A percentile compares a stretch with the other conserved stretches of the same genome.
These are phyloP conservation scores for Westerdykella sp. DNA, from an alignment of 2,329 filamentous ascomycete genomes.

Conservation along the genomic window DNA sequence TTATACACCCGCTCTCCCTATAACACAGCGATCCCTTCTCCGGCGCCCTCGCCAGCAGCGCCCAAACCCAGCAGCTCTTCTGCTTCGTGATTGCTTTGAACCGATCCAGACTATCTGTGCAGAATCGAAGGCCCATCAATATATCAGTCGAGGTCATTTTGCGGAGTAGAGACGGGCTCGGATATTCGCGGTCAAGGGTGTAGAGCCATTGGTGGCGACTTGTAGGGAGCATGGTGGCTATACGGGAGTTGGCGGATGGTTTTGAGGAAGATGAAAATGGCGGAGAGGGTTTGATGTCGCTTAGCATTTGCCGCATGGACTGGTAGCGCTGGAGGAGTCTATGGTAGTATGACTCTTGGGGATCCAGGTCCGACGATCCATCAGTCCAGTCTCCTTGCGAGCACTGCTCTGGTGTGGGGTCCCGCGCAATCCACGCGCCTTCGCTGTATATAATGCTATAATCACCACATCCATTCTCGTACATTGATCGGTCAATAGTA, in stretches of 20 bases:
- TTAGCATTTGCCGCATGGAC: slow-evolving; percentile 57
- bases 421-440: slow-evolving; percentile 65
- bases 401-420: slow-evolving; percentile 22
- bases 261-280: too few species aligned
- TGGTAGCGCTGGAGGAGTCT: slow-evolving; percentile 61
- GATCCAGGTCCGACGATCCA: slow-evolving; percentile 18
- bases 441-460: slow-evolving; percentile 65
- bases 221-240: slow-evolving; percentile 23
- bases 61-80: slow-evolving; percentile 81
- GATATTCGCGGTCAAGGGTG: slow-evolving; percentile 29
- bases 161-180: slow-evolving; percentile 46
- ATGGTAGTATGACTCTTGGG: slow-evolving; percentile 62
- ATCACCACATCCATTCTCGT: slow-evolving; percentile 48
- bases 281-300: slow-evolving; percentile 46
- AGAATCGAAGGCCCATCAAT: slow-evolving; percentile 57
- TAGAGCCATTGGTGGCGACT: slow-evolving; percentile 31
- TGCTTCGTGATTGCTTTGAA: slow-evolving; percentile 56
- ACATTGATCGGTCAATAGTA: slow-evolving; percentile 37
- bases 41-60: slow-evolving; percentile 67
- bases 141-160: slow-evolving; percentile 58
- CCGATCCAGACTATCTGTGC: slow-evolving; percentile 57
- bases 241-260: background rate
- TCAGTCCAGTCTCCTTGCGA: slow-evolving; percentile 1
- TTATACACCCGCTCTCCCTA: slow-evolving; percentile 66
- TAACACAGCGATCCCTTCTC: slow-evolving; percentile 69